Base-by-base conservation (phyloP, 306 rosid species). In the Cercis canadensis region DNA sequence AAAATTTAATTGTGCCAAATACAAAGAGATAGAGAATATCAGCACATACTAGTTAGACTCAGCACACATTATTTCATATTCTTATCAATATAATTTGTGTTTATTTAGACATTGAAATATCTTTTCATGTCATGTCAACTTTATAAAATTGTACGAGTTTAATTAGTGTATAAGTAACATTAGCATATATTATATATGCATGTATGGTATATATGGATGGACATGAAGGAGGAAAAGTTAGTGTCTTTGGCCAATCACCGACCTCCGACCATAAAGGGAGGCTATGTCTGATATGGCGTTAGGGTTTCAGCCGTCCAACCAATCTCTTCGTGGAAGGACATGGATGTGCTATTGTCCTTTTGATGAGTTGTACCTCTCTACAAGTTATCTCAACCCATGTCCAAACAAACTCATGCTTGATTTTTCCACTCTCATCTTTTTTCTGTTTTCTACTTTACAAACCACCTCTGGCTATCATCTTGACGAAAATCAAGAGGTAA, bases 201-300 rank as follows among this genome's bases (percentile, higher is more conserved):
- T 18, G 54, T 19, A 62, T 36, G n/a, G n/a, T n/a, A 18, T 40
- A 40, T 46, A 17, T 37, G 32, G 74, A 67, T 64, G 67, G 65
- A 60, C 14, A 57, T 68, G 45, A 37, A 17, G 51, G 50, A 51
- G 14, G 47, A 58, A 58, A 67, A 62, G 73, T 43, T 67, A 56
- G 33, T 15, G 54, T 8, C 19, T 21, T 59, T 19, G 70, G 59
- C 64, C 75, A 75, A 77, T 80, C 79, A 66, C 88, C 84, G 90
- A 81, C 86, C 86, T 78, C 88, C 86, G 90, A 81, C 86, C 86
- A 80, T 43, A 37, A 29, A 56, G 34, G 72, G 50, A 16, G 65
- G 0, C 29, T 52, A 40, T 43, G 39, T 50, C 29, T 24, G 2
- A 39, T 24, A n/a, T 46, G 62, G 31, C 58, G 47, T 50, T 70